A percentile compares a stretch with the other conserved stretches of the same genome.
Evolutionary conservation across 768 basidiomycete genomes (phyloP).

Genomic region (Tylopilus plumbeoviolaceoides): DNA sequence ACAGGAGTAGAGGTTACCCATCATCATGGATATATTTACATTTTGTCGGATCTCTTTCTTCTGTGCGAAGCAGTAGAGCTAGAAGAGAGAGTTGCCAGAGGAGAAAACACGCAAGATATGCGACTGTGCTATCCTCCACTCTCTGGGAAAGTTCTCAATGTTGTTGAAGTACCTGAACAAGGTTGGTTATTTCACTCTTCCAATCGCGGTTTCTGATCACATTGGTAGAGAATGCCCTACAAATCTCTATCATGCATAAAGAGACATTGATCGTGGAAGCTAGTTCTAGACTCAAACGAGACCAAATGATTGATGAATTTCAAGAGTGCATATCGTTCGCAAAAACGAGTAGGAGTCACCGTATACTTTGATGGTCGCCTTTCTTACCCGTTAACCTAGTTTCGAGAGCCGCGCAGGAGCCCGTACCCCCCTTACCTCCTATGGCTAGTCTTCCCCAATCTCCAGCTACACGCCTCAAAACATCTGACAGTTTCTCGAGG

Average conservation of each 20-base stretch:
- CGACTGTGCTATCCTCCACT: constrained; percentile 93
- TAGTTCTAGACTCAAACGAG: constrained; percentile 53
- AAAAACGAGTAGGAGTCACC: constrained; percentile 49
- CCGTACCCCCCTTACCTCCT: constrained; percentile 64
- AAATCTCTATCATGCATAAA: constrained; percentile 83
- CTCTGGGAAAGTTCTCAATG: constrained; percentile 86
- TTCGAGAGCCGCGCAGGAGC: constrained; percentile 55
- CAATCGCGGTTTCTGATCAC: constrained; percentile 11
- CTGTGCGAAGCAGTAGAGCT: constrained; percentile 80
- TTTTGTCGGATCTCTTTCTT: constrained; percentile 91
- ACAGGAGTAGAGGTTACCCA: constrained; percentile 75
- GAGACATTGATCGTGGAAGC: constrained; percentile 71
- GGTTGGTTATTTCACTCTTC: constrained; percentile 38
- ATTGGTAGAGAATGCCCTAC: constrained; percentile 60
- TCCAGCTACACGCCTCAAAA: constrained; percentile 6
- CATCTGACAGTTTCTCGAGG: neutral
- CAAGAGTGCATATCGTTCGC: constrained; percentile 85
- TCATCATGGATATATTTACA: constrained; percentile 72
- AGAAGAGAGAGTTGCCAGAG: constrained; percentile 51
- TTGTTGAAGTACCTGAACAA: constrained; percentile 56
- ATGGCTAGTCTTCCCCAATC: constrained; percentile 33
- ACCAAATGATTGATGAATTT: constrained; percentile 66
- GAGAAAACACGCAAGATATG: constrained; percentile 71
- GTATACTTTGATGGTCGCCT: neutral
- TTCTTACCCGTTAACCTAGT: constrained; percentile 35